Conservation (phyloP, 345 rosid species). For the Limnanthes douglasii region DNA sequence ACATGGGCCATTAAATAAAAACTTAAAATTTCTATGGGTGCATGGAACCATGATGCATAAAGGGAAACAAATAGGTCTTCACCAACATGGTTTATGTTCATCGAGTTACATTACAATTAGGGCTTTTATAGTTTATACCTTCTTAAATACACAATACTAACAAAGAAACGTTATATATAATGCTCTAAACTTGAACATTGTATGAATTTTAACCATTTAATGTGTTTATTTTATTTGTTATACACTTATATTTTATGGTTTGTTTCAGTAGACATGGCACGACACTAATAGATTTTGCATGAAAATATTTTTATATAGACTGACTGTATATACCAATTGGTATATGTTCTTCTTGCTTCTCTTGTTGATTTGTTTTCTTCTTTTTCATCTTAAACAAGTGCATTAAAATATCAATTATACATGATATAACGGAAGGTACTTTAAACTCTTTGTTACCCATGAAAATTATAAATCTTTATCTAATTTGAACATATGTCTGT, state of each 20-base stretch:
- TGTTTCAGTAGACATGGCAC: neutral
- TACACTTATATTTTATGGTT: too few species aligned
- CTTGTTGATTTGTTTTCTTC: conserved; percentile 5
- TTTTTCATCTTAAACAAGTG: conserved; percentile 40
- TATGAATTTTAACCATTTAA: too few species aligned
- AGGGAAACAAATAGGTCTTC: too few species aligned
- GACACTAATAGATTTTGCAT: neutral
- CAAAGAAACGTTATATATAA: conserved; percentile 32
- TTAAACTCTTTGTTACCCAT: neutral
- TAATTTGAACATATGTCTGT: too few species aligned
- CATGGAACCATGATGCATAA: too few species aligned
- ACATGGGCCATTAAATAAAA: too few species aligned
- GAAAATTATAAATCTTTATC: too few species aligned
- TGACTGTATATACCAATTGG: neutral
- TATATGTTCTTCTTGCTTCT: neutral
- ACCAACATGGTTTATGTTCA: neutral
- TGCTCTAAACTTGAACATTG: neutral
- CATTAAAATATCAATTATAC: conserved; percentile 89
- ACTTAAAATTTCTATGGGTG: too few species aligned
- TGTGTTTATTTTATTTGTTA: too few species aligned
- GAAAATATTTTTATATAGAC: neutral
- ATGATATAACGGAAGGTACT: conserved; percentile 94
- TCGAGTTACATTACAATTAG: neutral
- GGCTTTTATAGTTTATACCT: neutral
- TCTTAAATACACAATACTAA: conserved; percentile 50